Evolutionary conservation across 768 basidiomycete genomes (phyloP), one percentile per base, ranked within the genome.

Genomic region (Leccinum subtestaceum): DNA sequence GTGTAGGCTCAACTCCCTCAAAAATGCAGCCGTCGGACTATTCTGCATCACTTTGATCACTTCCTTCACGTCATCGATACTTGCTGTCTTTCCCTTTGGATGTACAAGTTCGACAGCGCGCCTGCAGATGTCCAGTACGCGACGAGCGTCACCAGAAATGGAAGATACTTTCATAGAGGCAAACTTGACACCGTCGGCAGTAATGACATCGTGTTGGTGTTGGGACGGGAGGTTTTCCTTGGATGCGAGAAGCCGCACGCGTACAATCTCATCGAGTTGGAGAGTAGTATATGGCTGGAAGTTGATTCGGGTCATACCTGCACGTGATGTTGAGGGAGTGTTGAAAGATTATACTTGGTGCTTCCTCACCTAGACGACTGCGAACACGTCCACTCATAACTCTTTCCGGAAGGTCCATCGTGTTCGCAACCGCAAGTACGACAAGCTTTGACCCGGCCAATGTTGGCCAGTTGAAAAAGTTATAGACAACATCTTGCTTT

Each of bases 381-480:
- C 93, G 82, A 52, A 98, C 95, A 57, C 96, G 87, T 0, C 94
- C 94, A 3, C 82, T 88, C 85, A 99, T 89, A 11, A 90, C 91
- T 48, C 96, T 81, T 73, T 98, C 96, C 0, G 97, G 97, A 55
- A 98, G 80, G 68, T 98, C 96, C 91, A 97, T 96, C 31, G 96
- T 95, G 70, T 98, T 99, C 7, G 97, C 97, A 1, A 99, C 95
- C 0, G 97, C 96, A 53, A 99, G 84, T 2, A 99, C 97, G 53
- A 98, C 87, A 5, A 99, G 82, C 71, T 91, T 92, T 58, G 93
- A 95, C 19, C 86, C 87, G 0, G 83, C 80, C 53, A 97, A 78
- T 4, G 95, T 96, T 2, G 97, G 97, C 96, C 97, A 99, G 71
- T 99, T 98, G 81, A 98, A 98, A 75, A 99, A 98, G 69, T 98